A percentile compares a stretch with the other conserved stretches of the same genome.
Conservation (phyloP, 2,329 filamentous ascomycete species). For the Ophioceras dolichostomum region DNA sequence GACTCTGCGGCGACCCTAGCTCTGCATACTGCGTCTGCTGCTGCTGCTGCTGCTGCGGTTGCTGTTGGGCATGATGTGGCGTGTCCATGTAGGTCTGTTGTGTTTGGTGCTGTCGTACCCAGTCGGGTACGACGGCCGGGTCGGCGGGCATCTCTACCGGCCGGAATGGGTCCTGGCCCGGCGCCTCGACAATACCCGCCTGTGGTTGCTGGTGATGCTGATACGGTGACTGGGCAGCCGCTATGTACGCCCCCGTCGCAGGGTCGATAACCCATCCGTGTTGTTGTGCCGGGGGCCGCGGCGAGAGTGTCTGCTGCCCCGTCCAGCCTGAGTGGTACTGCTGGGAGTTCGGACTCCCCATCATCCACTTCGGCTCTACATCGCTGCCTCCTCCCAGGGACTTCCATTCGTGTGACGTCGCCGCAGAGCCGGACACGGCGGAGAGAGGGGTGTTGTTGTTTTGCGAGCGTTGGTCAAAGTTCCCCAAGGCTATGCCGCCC, state of each 20-base stretch:
- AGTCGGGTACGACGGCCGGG: conserved; percentile 2
- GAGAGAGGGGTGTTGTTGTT: too few species aligned
- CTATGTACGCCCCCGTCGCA: conserved; percentile 1
- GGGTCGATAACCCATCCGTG: conserved; percentile 2
- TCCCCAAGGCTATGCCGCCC: background rate
- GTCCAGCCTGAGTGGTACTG: background rate
- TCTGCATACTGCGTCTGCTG: background rate
- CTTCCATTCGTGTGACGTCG: background rate
- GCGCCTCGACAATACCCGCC: conserved; percentile 45
- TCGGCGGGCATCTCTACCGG: conserved; percentile 15
- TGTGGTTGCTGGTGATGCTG: conserved; percentile 5
- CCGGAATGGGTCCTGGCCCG: conserved; percentile 21
- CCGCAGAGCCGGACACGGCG: too few species aligned
- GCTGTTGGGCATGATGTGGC: background rate
- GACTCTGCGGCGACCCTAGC: background rate
- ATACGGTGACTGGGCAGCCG: background rate
- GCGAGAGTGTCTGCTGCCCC: background rate
- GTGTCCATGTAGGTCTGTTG: background rate
- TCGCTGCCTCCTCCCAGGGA: too few species aligned
- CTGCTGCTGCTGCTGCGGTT: background rate
- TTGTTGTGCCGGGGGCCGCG: background rate
- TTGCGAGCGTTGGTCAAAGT: too few species aligned
- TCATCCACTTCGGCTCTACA: background rate
- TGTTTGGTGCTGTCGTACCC: background rate
- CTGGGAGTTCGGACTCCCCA: background rate